Percentiles rank a stretch among this genome's conserved stretches.
These are phyloP conservation scores for Secale cereale DNA, from an alignment of 176 grass and related monocot species.

Conservation along the genomic window DNA sequence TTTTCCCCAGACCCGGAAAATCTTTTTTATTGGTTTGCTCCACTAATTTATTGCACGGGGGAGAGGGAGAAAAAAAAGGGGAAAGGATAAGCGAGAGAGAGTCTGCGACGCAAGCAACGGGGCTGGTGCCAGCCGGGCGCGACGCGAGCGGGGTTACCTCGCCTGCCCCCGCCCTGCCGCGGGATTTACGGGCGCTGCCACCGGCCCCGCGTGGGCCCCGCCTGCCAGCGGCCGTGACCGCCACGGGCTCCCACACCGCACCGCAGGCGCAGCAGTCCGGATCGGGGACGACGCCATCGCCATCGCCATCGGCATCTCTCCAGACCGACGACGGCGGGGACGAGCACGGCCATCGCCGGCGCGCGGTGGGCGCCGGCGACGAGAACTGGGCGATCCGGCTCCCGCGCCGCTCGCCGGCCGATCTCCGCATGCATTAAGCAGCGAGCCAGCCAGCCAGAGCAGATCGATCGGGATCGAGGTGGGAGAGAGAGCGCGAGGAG, in stretches of 20 bases:
- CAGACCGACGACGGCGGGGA: too few relatives aligned
- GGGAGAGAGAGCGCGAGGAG: too few relatives aligned
- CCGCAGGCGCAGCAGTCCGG: background rate
- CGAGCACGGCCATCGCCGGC: background rate
- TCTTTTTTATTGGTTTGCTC: background rate
- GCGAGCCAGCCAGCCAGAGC: background rate
- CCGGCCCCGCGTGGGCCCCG: background rate
- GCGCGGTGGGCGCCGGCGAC: background rate
- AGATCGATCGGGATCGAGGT: background rate
- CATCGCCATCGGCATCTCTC: background rate
- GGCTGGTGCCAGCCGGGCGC: background rate
- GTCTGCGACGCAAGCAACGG: conserved; percentile 22
- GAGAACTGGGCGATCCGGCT: background rate
- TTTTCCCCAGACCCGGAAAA: background rate
- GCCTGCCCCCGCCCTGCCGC: background rate
- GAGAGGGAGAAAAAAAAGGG: background rate
- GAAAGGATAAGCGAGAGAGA: background rate
- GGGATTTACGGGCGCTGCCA: conserved; percentile 9
- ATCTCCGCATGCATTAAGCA: background rate
- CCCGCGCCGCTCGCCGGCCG: background rate
- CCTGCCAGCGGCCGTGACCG: background rate
- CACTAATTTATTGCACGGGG: too few relatives aligned
- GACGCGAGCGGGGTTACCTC: background rate
- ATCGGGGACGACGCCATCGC: background rate
- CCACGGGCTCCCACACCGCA: background rate